Evolutionary conservation across 805 yeast genomes (phyloP), one percentile per base, ranked within the genome.

Genomic region (Ogataea naganishii): DNA sequence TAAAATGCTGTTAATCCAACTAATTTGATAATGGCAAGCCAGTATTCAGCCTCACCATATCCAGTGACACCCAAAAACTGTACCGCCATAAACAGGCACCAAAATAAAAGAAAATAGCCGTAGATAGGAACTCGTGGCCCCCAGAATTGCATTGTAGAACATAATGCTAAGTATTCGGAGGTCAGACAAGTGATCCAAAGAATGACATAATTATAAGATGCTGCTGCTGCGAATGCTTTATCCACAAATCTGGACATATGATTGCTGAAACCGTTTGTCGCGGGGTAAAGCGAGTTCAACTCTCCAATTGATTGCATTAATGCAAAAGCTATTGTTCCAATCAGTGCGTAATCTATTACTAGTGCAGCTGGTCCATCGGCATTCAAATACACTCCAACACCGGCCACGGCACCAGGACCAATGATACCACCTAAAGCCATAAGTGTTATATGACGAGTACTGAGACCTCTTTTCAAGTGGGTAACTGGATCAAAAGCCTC

Each of bases 241-340:
- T 71, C 74, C 5, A 70, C 60, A 34, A 68, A 62, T 36, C 65
- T 55, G 34, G 61, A 56, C n/a, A 69, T 72, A 33, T 65, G 51
- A 13, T 66, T 61, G 18, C 70, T 64, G 39, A 69, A 69, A 17
- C 68, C 68, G 16, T n/a, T 20, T 5, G 41, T 35, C 27, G 62
- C 56, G 20, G 69, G 72, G 36, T 60, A 70, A 6, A 63, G 33
- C 7, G 72, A 62, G 23, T 65, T 64, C 27, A 71, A 39, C 37
- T 71, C 77, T 19, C 76, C 77, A 40, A 71, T 51, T 14, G 66
- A 57, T 33, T 63, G 69, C 66, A 70, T 64, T 60, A 70, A 63
- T 12, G 65, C 51, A 23, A 67, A 60, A 1, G 72, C 75, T 23
- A 69, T 49, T 12, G 67, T 27, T 11, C 74, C 75, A 18, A 69